Conservation (phyloP, 164 flowering plant genomes). For the Vitis riparia region DNA sequence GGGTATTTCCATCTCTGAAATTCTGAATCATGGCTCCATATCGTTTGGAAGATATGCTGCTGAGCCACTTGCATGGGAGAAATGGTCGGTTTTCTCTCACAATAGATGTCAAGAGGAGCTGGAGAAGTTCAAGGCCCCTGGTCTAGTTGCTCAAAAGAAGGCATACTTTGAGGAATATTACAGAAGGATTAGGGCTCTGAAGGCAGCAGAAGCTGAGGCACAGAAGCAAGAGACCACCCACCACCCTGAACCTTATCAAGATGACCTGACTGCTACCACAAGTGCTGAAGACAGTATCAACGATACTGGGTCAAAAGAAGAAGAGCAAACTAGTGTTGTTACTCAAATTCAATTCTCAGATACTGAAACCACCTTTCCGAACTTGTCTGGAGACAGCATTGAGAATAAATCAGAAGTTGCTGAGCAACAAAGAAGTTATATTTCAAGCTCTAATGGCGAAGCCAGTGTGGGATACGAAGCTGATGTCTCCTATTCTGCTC, state of each 20-base stretch:
- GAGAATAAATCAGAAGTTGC: background rate
- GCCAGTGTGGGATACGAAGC: too few species aligned
- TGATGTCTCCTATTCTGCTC: background rate
- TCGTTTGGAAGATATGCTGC: conserved; percentile 36
- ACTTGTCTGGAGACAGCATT: background rate
- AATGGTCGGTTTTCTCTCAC: conserved; percentile 36
- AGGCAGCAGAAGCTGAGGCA: conserved; percentile 15
- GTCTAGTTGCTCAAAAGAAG: conserved; percentile 38
- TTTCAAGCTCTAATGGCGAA: background rate
- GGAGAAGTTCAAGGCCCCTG: conserved; percentile 33
- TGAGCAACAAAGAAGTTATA: conserved; percentile 1
- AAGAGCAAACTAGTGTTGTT: background rate
- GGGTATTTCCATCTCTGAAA: conserved; percentile 17
- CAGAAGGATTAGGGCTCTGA: conserved; percentile 24
- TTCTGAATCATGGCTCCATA: conserved; percentile 32
- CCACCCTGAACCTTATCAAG: conserved; percentile 8
- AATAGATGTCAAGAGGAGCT: conserved; percentile 33
- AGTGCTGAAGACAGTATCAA: background rate
- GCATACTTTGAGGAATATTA: conserved; percentile 40
- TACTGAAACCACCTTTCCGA: background rate
- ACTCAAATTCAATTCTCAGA: conserved; percentile 1
- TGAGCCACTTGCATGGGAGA: conserved; percentile 38
- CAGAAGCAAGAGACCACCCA: conserved; percentile 11
- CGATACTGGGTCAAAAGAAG: background rate
- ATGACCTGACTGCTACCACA: background rate